Conservation (phyloP, 352 stramenopile species). For the Peronospora destructor region DNA sequence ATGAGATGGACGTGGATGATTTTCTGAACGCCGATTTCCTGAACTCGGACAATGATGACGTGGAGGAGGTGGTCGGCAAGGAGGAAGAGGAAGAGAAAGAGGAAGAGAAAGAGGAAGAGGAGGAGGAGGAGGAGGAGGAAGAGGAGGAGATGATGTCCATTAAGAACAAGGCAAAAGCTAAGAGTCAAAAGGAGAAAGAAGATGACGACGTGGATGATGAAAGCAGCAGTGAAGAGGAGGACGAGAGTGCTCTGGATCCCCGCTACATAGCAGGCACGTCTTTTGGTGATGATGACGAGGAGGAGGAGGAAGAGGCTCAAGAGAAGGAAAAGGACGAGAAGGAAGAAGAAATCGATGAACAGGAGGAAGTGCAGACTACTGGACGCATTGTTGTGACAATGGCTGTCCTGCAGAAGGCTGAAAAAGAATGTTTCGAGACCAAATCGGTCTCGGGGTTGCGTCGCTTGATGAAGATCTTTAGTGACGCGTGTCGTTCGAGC, state of each 20-base stretch:
- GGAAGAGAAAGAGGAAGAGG: no score
- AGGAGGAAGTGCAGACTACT: conserved; percentile 24
- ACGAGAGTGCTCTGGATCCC: conserved; percentile 70
- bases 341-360: conserved; percentile 8
- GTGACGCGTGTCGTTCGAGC: conserved; percentile 89
- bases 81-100: conserved; percentile 23
- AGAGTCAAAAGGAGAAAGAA: conserved; percentile 31
- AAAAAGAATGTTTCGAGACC: conserved; percentile 87
- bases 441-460: conserved; percentile 84
- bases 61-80: conserved; percentile 13
- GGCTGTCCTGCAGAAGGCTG: conserved; percentile 60
- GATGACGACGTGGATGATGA: conserved; percentile 41
- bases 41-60: conserved; percentile 49
- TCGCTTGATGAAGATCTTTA: conserved; percentile 91
- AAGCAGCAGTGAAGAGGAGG: conserved; percentile 78
- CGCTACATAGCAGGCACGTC: conserved; percentile 55
- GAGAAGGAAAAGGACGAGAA: conserved; percentile 28
- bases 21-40: conserved; percentile 81
- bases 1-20: conserved; percentile 85
- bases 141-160: conserved; percentile 3
- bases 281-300: conserved; percentile 30
- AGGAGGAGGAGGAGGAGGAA: conserved; percentile 28
- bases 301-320: conserved; percentile 25
- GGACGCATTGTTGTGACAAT: conserved; percentile 73
- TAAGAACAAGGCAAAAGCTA: conserved; percentile 15